These are phyloP conservation scores for Colletotrichum tropicicola DNA, from an alignment of 2,329 filamentous ascomycete genomes.

Conservation along the genomic window DNA sequence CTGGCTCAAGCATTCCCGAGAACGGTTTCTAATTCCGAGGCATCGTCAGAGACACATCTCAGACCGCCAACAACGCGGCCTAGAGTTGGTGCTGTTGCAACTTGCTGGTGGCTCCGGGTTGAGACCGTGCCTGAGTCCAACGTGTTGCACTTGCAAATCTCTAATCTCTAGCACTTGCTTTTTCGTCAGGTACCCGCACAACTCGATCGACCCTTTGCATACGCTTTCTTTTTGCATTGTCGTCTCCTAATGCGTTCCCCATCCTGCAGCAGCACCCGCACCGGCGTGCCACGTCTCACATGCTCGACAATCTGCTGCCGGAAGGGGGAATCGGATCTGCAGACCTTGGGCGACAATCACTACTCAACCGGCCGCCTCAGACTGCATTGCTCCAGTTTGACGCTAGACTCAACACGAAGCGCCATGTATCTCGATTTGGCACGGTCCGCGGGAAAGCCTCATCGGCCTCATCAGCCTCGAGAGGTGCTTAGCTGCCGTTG, in stretches of 20 bases:
- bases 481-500: constrained; percentile 1
- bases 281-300: constrained; percentile 23
- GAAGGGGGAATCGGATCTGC: constrained; percentile 14
- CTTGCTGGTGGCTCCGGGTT: no score
- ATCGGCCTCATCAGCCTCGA: neutral
- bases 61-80: constrained; percentile 19
- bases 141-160: neutral
- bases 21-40: constrained; percentile 12
- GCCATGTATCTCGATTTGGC: constrained; percentile 6
- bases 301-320: constrained; percentile 4
- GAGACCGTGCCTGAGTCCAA: no score
- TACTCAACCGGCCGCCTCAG: neutral
- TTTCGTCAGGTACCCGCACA: no score
- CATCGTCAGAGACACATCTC: constrained; percentile 26
- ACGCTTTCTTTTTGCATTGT: neutral
- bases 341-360: constrained; percentile 1
- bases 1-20: constrained; percentile 6
- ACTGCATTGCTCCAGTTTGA: constrained; percentile 3
- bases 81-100: no score
- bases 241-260: neutral
- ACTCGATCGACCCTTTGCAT: neutral
- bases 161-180: neutral
- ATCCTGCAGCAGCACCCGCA: neutral
- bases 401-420: constrained; percentile 25
- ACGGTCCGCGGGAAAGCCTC: neutral